A percentile compares a stretch with the other conserved stretches of the same genome.
phyloP scores from a whole-genome alignment of 805 yeast species.

The Candida manassasensis region DNA sequence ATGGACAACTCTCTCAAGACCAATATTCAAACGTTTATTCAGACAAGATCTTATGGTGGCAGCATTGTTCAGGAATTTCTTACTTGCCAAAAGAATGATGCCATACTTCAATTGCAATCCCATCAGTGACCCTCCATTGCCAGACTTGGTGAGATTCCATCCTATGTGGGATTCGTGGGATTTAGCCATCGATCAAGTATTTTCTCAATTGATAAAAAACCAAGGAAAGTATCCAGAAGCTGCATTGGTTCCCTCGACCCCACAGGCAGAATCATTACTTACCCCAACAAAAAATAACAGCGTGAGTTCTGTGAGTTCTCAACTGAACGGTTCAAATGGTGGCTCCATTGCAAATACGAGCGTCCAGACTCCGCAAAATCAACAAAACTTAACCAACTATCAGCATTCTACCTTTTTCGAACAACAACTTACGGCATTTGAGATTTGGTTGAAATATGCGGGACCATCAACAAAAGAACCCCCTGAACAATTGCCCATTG shows the following conservation, averaged over 20 bases:
- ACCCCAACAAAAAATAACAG: constrained; percentile 4
- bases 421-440: constrained; percentile 94
- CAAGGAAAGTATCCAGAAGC: constrained; percentile 14
- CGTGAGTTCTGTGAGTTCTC: constrained; percentile 3
- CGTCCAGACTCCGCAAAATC: constrained; percentile 6
- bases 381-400: constrained; percentile 43
- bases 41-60: constrained; percentile 97
- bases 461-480: constrained; percentile 80
- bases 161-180: constrained; percentile 99
- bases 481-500: constrained; percentile 94
- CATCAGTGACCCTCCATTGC: constrained; percentile 86
- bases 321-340: constrained; percentile 6
- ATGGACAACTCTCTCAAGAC: constrained; percentile 87
- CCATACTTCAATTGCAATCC: constrained; percentile 92
- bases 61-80: constrained; percentile 86
- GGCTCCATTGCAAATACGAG: constrained; percentile 3
- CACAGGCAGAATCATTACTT: constrained; percentile 3
- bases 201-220: constrained; percentile 60
- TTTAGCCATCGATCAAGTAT: constrained; percentile 89
- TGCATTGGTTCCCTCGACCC: background rate
- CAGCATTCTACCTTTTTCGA: constrained; percentile 93
- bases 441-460: constrained; percentile 84
- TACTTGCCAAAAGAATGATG: constrained; percentile 91
- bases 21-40: constrained; percentile 82
- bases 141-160: constrained; percentile 74